Base-by-base conservation (phyloP, 2,329 filamentous ascomycete species). In the Meredithiella fracta region DNA sequence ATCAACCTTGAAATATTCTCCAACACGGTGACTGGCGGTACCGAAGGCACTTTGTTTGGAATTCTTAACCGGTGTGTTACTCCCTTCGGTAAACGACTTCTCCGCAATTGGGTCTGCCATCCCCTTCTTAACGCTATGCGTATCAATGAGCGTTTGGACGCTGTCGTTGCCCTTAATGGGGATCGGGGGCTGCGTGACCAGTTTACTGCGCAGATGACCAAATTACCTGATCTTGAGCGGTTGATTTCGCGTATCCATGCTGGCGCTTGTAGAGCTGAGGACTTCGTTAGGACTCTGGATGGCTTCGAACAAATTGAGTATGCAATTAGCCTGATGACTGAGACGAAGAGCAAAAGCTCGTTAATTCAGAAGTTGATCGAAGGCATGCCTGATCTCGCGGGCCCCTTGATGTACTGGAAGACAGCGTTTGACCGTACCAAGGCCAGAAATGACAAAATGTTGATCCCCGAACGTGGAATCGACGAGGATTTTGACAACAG, bases 221-320 rank as follows among this genome's bases (percentile, higher is more conserved):
- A 89, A 68, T 84, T 98, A 75, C 92, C 92, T 1, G 92, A 98
- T 67, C 75, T 98, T 9, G 92, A 98, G 68, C 79, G 92, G 40
- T 77, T 97, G 49, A 94, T 97, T 55, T 98, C 92, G 25, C 84
- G 92, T 7, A 85, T 98, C 9, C 92, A 98, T 64, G 92, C 92
- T 0, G 86, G 87, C 0, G 81, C 81, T n/a, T 96, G 90, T 70
- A 87, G 82, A 64, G 79, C 89, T 0, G 86, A 92, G 57, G 92
- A 98, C 65, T 98, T 98, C 66, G 81, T 97, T 49, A 85, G 83
- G 51, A 91, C 97, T 0, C 74, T 98, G 0, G 90, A 97, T 67
- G 92, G 92, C 0, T 98, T 96, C 62, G 92, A 97, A 70, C 91
- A 96, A 68, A 97, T 98, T 49, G 89, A 96, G 60, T 92, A 95